Conservation (phyloP, 495 filamentous ascomycete genomes). For the Saxophila tyrrhenica region DNA sequence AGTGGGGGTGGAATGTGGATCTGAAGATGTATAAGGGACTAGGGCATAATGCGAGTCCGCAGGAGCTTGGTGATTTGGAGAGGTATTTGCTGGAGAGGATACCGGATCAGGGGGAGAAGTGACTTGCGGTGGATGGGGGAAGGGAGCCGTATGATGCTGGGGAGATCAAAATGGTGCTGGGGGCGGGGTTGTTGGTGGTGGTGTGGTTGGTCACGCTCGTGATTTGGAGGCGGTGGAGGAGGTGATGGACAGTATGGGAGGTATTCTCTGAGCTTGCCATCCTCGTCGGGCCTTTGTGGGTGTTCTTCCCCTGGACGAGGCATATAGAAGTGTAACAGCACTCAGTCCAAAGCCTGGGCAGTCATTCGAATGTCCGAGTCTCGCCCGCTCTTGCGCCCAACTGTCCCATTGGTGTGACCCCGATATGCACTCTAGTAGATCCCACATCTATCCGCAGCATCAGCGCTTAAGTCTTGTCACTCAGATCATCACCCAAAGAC, state of each 20-base stretch:
- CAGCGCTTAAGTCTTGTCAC: too few relatives aligned
- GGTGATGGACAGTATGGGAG: not conserved
- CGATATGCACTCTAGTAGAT: too few relatives aligned
- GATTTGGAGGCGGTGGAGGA: constrained; percentile 7
- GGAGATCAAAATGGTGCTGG: constrained; percentile 12
- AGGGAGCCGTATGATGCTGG: constrained; percentile 18
- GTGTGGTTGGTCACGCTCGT: constrained; percentile 6
- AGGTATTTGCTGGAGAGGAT: constrained; percentile 55
- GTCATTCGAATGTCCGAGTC: too few relatives aligned
- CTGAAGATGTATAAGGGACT: constrained; percentile 71
- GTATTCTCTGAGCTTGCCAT: too few relatives aligned
- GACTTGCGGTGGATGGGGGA: constrained; percentile 6
- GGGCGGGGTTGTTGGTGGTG: constrained; percentile 4
- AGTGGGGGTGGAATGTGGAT: constrained; percentile 56
- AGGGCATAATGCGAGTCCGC: constrained; percentile 60
- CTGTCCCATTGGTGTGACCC: too few relatives aligned
- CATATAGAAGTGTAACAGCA: too few relatives aligned
- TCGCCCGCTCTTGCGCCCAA: too few relatives aligned
- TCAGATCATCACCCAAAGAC: too few relatives aligned
- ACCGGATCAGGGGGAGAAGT: constrained; percentile 36
- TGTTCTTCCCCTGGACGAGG: too few relatives aligned
- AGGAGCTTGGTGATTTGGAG: constrained; percentile 79
- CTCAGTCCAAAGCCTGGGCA: too few relatives aligned
- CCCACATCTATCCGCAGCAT: too few relatives aligned
- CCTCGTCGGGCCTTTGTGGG: too few relatives aligned